These are phyloP conservation scores for Candida neerlandica DNA, from an alignment of 1,139 yeast genomes.

Conservation along the genomic window DNA sequence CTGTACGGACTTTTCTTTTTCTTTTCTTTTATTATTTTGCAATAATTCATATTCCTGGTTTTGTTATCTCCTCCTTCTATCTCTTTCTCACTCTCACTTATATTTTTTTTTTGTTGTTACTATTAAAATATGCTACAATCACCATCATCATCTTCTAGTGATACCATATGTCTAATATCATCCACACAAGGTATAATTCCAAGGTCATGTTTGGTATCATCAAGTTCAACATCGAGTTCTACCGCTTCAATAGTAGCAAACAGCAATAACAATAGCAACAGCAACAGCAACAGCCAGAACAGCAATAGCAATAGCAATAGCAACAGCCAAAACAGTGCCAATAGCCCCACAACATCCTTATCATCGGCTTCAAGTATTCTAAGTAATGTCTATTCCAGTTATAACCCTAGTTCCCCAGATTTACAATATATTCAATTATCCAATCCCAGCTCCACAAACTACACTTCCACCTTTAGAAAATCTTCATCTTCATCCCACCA, in stretches of 20 bases:
- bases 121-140: not conserved
- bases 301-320: not conserved
- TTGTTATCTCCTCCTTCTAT: not conserved
- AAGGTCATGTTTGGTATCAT: slow-evolving; percentile 5
- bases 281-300: not conserved
- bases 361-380: slow-evolving; percentile 5
- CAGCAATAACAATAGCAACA: not conserved
- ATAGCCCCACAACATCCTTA: not conserved
- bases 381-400: not conserved
- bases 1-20: no score
- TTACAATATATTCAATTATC: slow-evolving; percentile 1
- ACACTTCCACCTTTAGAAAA: slow-evolving; percentile 5
- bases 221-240: slow-evolving; percentile 7
- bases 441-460: slow-evolving; percentile 1
- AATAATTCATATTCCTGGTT: not conserved
- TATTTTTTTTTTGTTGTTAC: not conserved
- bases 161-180: slow-evolving; percentile 3
- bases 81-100: no score
- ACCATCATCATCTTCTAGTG: slow-evolving; percentile 2
- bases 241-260: not conserved
- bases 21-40: no score
- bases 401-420: not conserved
- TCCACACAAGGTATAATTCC: slow-evolving; percentile 11
- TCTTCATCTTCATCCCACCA: slow-evolving; percentile 7
- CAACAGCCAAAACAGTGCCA: not conserved